Percentiles rank a stretch among this genome's conserved stretches.
phyloP scores from a whole-genome alignment of 768 basidiomycete species.

The Astraeus odoratus region DNA sequence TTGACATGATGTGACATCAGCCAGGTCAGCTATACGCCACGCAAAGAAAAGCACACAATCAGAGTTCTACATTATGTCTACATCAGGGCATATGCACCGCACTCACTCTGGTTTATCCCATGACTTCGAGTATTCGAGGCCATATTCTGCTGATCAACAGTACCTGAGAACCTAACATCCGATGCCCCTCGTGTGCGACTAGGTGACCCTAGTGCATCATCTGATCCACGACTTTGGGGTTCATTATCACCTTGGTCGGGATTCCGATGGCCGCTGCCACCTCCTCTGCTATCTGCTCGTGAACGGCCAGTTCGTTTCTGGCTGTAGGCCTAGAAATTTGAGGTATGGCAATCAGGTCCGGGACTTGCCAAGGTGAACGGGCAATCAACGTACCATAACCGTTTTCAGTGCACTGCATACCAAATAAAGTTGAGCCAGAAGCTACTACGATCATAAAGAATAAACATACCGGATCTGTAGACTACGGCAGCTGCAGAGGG shows the following conservation, averaged over 20 bases:
- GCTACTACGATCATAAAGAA: constrained; percentile 2
- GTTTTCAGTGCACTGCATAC: constrained; percentile 63
- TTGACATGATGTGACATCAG: constrained; percentile 14
- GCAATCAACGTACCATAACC: constrained; percentile 57
- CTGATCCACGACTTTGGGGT: constrained; percentile 27
- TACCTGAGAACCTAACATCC: constrained; percentile 42
- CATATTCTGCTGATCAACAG: constrained; percentile 21
- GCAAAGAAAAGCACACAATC: constrained; percentile 10
- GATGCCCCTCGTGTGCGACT: constrained; percentile 60
- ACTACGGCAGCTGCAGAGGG: constrained; percentile 81
- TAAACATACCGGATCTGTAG: constrained; percentile 76
- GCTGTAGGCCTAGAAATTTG: constrained; percentile 56
- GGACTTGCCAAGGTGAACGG: not conserved
- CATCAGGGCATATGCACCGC: constrained; percentile 11
- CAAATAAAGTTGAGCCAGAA: constrained; percentile 6
- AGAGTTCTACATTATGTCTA: constrained; percentile 22
- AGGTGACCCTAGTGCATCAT: constrained; percentile 27
- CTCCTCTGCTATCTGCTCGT: constrained; percentile 40
- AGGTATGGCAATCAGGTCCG: constrained; percentile 6
- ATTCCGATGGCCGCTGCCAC: constrained; percentile 30
- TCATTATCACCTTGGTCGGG: constrained; percentile 32
- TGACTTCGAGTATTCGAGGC: constrained; percentile 16
- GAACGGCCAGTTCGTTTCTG: constrained; percentile 59
- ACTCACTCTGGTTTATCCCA: constrained; percentile 23
- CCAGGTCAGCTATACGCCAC: constrained; percentile 16